Evolutionary conservation across 768 basidiomycete species (phyloP).

Genomic region (Exidia glandulosa): DNA sequence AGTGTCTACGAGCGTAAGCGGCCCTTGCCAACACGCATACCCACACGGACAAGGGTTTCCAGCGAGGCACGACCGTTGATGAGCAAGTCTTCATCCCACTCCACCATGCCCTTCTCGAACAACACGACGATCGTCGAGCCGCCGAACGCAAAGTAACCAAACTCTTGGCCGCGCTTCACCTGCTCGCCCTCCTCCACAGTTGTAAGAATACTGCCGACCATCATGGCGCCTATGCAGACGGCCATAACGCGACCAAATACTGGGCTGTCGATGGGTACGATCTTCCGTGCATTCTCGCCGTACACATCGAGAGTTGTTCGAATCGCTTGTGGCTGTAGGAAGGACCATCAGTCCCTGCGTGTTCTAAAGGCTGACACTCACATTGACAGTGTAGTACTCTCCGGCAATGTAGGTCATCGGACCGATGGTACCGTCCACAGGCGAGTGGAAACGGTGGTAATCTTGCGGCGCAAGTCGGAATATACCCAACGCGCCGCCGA

Average conservation of each 20-base stretch:
- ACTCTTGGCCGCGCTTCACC: constrained; percentile 77
- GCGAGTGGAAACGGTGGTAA: constrained; percentile 88
- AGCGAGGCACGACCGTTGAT: constrained; percentile 78
- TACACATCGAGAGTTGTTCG: constrained; percentile 85
- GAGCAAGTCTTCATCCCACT: constrained; percentile 88
- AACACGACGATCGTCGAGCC: constrained; percentile 87
- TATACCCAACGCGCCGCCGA: constrained; percentile 75
- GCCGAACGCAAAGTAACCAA: constrained; percentile 93
- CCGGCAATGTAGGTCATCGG: constrained; percentile 74
- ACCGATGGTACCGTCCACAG: constrained; percentile 78
- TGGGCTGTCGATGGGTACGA: constrained; percentile 83
- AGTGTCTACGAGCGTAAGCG: neutral
- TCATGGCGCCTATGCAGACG: constrained; percentile 89
- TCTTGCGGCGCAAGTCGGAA: constrained; percentile 92
- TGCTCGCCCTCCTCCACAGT: constrained; percentile 77
- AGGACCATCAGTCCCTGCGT: neutral
- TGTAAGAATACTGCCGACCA: constrained; percentile 84
- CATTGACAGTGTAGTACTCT: constrained; percentile 95
- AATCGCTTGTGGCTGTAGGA: constrained; percentile 75
- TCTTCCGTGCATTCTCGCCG: constrained; percentile 87
- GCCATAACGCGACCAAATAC: constrained; percentile 88
- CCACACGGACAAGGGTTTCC: constrained; percentile 81
- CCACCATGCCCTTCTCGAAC: constrained; percentile 73
- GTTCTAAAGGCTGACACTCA: constrained; percentile 23
- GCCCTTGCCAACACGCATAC: constrained; percentile 66